A percentile compares a stretch with the other conserved stretches of the same genome.
Evolutionary conservation across 1,139 yeast genomes (phyloP).

Genomic region (Arxiozyma slooffiae): DNA sequence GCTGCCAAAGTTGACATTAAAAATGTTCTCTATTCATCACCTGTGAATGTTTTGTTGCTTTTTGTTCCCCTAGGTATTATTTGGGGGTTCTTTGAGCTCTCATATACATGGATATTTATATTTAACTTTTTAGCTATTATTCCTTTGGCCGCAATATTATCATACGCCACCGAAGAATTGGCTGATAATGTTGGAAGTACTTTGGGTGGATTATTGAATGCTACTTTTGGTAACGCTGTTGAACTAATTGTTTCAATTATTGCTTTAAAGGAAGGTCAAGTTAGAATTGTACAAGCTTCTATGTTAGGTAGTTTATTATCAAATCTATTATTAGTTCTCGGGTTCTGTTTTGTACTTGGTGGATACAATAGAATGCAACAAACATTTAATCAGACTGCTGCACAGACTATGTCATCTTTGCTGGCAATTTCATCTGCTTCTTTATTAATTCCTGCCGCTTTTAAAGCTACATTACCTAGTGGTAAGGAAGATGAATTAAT

Average conservation of each 20-base stretch:
- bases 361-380: constrained; percentile 83
- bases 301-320: constrained; percentile 92
- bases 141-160: constrained; percentile 82
- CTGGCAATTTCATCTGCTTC: constrained; percentile 88
- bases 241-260: constrained; percentile 89
- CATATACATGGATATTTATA: constrained; percentile 53
- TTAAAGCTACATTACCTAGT: constrained; percentile 69
- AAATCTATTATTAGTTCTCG: constrained; percentile 77
- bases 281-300: constrained; percentile 90
- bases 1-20: constrained; percentile 8
- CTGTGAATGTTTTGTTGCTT: constrained; percentile 64
- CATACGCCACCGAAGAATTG: constrained; percentile 88
- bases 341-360: constrained; percentile 90
- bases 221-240: constrained; percentile 90
- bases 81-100: constrained; percentile 44
- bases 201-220: constrained; percentile 84
- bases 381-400: constrained; percentile 87
- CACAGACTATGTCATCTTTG: constrained; percentile 92
- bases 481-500: constrained; percentile 32
- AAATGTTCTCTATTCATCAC: constrained; percentile 41
- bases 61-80: constrained; percentile 84
- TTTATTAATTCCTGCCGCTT: constrained; percentile 88
- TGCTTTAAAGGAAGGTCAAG: constrained; percentile 76
- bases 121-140: constrained; percentile 83
- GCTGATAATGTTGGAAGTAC: constrained; percentile 82